These are phyloP conservation scores for Apocynum venetum DNA, from an alignment of 257 asterid species.

Conservation along the genomic window DNA sequence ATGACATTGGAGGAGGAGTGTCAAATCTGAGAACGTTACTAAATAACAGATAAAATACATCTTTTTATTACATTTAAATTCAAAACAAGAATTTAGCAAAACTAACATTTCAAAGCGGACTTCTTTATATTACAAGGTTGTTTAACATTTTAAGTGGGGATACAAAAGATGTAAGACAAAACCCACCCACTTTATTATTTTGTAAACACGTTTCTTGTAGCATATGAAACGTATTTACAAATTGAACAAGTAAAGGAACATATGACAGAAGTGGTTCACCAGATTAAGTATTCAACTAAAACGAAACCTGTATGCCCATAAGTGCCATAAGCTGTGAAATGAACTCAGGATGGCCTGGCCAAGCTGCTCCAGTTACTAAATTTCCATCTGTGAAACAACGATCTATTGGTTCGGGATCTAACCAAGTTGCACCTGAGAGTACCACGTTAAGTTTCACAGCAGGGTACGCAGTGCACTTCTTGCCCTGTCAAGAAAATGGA, in stretches of 20 bases:
- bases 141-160: too few species aligned
- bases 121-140: too few species aligned
- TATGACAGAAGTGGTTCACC: not conserved
- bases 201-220: too few species aligned
- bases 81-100: too few species aligned
- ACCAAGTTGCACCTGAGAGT: slow-evolving; percentile 79
- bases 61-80: too few species aligned
- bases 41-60: too few species aligned
- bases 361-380: slow-evolving; percentile 96
- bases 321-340: slow-evolving; percentile 79
- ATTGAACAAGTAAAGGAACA: not conserved
- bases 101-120: too few species aligned
- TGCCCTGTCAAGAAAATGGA: slow-evolving; percentile 43
- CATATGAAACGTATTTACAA: too few species aligned
- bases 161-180: too few species aligned
- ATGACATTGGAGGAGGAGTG: too few species aligned
- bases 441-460: slow-evolving; percentile 90
- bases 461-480: slow-evolving; percentile 91
- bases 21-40: too few species aligned
- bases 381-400: slow-evolving; percentile 91
- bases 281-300: slow-evolving; percentile 13
- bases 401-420: slow-evolving; percentile 89
- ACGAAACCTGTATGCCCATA: slow-evolving; percentile 50
- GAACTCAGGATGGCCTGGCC: slow-evolving; percentile 98
- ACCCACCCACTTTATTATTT: too few species aligned